These are phyloP conservation scores for Quillaja saponaria DNA, from an alignment of 306 rosid genomes.

Conservation along the genomic window DNA sequence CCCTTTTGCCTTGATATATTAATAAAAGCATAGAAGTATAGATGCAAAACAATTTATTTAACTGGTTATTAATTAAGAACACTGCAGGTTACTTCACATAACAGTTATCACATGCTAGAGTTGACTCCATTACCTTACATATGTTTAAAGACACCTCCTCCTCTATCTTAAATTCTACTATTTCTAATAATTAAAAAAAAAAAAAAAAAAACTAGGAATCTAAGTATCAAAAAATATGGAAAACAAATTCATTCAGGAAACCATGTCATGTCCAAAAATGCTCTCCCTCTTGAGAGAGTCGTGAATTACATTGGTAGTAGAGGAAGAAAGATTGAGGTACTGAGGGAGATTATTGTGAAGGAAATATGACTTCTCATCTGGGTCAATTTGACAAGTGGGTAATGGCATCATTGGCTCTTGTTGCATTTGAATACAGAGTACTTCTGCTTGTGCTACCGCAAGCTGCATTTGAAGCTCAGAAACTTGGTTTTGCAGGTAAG, in stretches of 20 bases:
- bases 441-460: conserved; percentile 32
- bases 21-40: neutral
- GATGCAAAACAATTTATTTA: neutral
- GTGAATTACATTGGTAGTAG: conserved; percentile 40
- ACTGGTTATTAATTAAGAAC: neutral
- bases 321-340: conserved; percentile 36
- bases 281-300: conserved; percentile 59
- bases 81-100: neutral
- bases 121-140: conserved; percentile 27
- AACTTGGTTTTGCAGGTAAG: conserved; percentile 32
- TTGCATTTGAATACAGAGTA: conserved; percentile 30
- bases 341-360: conserved; percentile 33
- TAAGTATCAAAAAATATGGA: too few species aligned
- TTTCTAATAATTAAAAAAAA: too few species aligned
- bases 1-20: conserved; percentile 7
- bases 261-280: conserved; percentile 58
- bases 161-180: neutral
- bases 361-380: conserved; percentile 20
- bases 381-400: neutral
- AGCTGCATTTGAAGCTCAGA: conserved; percentile 33
- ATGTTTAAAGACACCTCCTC: conserved; percentile 4
- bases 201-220: too few species aligned
- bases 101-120: conserved; percentile 37
- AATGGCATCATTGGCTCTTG: conserved; percentile 1
- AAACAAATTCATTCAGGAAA: conserved; percentile 32